Evolutionary conservation across 2,329 filamentous ascomycete species (phyloP).

Genomic region (Akanthomyces muscarius): DNA sequence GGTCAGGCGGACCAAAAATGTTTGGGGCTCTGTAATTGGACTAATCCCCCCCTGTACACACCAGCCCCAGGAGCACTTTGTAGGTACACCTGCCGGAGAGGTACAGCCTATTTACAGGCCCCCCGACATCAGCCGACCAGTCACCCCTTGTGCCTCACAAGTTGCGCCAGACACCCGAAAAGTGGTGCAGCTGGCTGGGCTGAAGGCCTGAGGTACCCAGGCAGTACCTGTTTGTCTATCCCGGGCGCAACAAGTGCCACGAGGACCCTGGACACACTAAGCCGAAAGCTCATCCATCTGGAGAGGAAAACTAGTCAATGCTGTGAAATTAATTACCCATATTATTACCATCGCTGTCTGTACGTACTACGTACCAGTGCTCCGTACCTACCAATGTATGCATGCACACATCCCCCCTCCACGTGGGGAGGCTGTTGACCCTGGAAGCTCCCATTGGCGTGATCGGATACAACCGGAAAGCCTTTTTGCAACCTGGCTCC

Average conservation of each 20-base stretch:
- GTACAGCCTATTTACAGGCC: not conserved
- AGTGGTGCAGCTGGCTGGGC: not conserved
- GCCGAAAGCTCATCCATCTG: not conserved
- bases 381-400: too few species aligned
- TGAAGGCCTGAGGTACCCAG: too few species aligned
- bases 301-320: not conserved
- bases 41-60: not conserved
- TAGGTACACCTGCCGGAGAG: too few species aligned
- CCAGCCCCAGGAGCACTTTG: not conserved
- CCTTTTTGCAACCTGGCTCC: too few species aligned
- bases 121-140: not conserved
- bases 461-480: too few species aligned
- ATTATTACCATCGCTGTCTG: not conserved
- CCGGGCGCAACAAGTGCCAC: too few species aligned
- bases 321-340: not conserved
- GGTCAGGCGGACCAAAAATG: not conserved
- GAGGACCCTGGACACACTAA: not conserved
- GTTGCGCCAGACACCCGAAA: not conserved
- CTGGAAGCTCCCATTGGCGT: too few species aligned
- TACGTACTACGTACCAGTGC: too few species aligned
- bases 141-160: not conserved
- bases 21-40: constrained; percentile 4
- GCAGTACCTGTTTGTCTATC: not conserved
- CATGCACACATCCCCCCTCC: not conserved
- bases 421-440: not conserved